Base-by-base conservation (phyloP, 805 yeast genomes). In the Cyberlindnera misumaiensis region DNA sequence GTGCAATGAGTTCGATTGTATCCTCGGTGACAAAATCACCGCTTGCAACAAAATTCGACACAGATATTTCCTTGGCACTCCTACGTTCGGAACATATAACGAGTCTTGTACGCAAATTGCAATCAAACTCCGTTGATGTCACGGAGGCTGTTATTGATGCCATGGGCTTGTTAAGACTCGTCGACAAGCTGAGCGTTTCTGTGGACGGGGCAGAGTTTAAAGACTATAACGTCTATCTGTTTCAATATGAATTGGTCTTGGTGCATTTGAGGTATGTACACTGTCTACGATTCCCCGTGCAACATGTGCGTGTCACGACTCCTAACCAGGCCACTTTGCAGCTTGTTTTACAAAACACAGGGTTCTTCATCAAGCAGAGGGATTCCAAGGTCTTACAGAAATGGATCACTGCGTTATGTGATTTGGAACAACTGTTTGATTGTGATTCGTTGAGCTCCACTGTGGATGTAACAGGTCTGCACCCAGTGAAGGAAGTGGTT, bases 341-440 rank as follows among this genome's bases (percentile, higher is more conserved):
- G 30, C 36, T 49, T 4, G 20, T 31, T 5, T 36, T 48, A 11
- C 35, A 52, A 25, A 51, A 45, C 28, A 50, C 11, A 24, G 35
- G 32, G 18, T 42, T 25, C 52, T 62, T 41, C 40, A 54, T 15
- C 29, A 55, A 9, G 42, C 63, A 33, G 51, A 52, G 12, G 39
- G 39, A 54, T n/a, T 46, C 60, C 0, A 51, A 55, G 32, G 50
- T 60, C 6, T 45, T 64, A 27, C 62, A 65, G 46, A 65, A 65
- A 48, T 67, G 72, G 72, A 59, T 64, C 11, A 56, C 69, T 2
- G 70, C 60, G 0, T 36, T 67, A 9, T 53, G 67, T 30, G 62
- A 65, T 38, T 42, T 44, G 33, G 61, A 58, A 4, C 45, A 63
- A 12, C 40, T 43, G 7, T 62, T 64, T 37, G 45, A 56, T 38